Evolutionary conservation across 1,284 basidiomycete genomes (phyloP).

Genomic region (Leccinum griseonigrum): DNA sequence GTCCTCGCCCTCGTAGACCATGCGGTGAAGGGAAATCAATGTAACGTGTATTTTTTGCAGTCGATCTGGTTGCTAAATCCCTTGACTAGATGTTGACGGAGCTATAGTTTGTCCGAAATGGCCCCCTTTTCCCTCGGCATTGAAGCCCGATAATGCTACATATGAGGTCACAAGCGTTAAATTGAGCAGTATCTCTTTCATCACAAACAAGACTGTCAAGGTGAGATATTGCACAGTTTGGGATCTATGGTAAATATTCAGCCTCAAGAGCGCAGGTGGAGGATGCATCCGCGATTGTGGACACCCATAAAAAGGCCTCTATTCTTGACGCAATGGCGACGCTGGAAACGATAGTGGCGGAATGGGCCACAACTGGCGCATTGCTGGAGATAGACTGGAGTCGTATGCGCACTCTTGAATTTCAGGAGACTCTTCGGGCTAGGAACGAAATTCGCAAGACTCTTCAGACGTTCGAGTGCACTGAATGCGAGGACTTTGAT

Average conservation of each 20-base stretch:
- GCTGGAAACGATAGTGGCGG: conserved; percentile 51
- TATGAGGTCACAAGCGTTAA: conserved; percentile 76
- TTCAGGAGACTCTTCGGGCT: conserved; percentile 78
- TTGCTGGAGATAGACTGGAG: conserved; percentile 85
- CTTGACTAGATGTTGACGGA: conserved; percentile 53
- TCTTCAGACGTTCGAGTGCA: conserved; percentile 48
- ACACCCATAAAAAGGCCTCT: conserved; percentile 58
- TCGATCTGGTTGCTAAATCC: not conserved
- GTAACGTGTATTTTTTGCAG: conserved; percentile 36
- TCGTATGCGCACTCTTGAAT: conserved; percentile 83
- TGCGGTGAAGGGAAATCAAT: conserved; percentile 55
- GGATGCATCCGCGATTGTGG: conserved; percentile 67
- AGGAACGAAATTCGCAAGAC: conserved; percentile 53
- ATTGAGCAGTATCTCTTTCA: conserved; percentile 73
- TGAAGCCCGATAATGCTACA: conserved; percentile 51
- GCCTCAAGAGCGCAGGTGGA: conserved; percentile 44
- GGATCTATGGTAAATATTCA: conserved; percentile 4
- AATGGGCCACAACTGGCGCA: conserved; percentile 47
- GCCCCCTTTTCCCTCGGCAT: conserved; percentile 56
- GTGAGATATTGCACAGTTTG: conserved; percentile 37
- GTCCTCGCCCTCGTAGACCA: conserved; percentile 74
- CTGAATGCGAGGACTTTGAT: conserved; percentile 62
- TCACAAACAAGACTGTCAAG: conserved; percentile 74
- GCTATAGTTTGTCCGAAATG: conserved; percentile 69
- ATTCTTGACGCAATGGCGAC: conserved; percentile 55